A percentile compares a stretch with the other conserved stretches of the same genome.
Conservation (phyloP, 176 grass and related monocot species). For the Carex cristatella region DNA sequence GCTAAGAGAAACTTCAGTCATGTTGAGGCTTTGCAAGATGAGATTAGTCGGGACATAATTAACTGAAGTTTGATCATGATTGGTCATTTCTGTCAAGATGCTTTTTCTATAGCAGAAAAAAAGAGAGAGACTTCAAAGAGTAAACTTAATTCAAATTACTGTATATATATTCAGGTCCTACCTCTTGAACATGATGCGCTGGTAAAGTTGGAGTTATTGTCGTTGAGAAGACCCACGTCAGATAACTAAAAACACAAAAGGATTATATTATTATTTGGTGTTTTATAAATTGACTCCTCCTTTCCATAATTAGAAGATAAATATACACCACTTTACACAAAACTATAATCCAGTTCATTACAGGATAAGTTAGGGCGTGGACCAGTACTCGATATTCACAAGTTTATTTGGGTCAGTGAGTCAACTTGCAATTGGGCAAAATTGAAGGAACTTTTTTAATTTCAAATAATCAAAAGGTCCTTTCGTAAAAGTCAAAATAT, state of each 20-base stretch:
- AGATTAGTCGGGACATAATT: neutral
- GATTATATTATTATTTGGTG: neutral
- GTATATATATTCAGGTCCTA: neutral
- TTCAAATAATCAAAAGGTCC: neutral
- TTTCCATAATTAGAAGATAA: neutral
- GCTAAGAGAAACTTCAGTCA: neutral
- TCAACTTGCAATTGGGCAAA: neutral
- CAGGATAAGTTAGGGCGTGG: neutral
- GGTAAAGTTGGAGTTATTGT: conserved; percentile 12
- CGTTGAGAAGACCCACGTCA: conserved; percentile 35
- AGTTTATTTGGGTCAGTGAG: neutral
- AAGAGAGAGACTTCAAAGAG: neutral
- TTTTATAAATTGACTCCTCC: neutral
- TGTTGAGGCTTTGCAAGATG: neutral
- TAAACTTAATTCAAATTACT: conserved; percentile 31
- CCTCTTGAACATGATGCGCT: conserved; percentile 20
- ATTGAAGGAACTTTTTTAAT: neutral
- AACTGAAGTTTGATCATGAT: neutral
- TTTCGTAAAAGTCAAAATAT: neutral
- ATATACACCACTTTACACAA: neutral
- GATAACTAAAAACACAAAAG: conserved; percentile 52
- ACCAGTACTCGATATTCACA: neutral
- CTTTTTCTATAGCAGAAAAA: conserved; percentile 5
- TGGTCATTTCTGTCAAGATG: neutral
- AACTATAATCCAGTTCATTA: neutral